These are phyloP conservation scores for Phytophthora nicotianae DNA, from an alignment of 352 stramenopile genomes.

Conservation along the genomic window DNA sequence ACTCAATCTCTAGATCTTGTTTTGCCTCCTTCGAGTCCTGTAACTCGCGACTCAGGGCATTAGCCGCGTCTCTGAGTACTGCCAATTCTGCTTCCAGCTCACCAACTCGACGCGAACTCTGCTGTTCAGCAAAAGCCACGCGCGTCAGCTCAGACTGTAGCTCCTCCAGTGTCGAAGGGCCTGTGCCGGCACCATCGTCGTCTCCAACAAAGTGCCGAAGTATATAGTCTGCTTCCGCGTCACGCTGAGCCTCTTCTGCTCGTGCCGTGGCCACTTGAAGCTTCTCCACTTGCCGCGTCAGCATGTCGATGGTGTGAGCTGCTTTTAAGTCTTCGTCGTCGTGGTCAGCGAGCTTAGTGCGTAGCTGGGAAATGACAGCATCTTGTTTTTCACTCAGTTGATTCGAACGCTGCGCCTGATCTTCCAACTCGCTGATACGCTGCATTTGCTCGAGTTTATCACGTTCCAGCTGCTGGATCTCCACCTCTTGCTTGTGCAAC, in stretches of 20 bases:
- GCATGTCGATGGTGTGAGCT: conserved; percentile 4
- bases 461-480: conserved; percentile 15
- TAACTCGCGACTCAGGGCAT: conserved; percentile 18
- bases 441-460: conserved; percentile 9
- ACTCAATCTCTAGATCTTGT: background rate
- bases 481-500: conserved; percentile 4
- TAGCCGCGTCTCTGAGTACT: conserved; percentile 11
- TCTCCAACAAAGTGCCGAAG: conserved; percentile 24
- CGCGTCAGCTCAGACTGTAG: conserved; percentile 8
- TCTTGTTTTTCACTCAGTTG: background rate
- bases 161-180: background rate
- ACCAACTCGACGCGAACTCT: conserved; percentile 9
- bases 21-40: conserved; percentile 4
- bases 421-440: conserved; percentile 5
- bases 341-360: conserved; percentile 4
- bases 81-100: conserved; percentile 23
- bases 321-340: conserved; percentile 8
- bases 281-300: conserved; percentile 15
- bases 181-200: conserved; percentile 8
- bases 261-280: conserved; percentile 1
- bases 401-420: background rate
- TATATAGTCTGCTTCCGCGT: conserved; percentile 32
- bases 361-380: conserved; percentile 4
- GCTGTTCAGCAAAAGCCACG: conserved; percentile 1
- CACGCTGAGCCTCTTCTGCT: conserved; percentile 26